These are phyloP conservation scores for Thraustotheca clavata DNA, from an alignment of 352 stramenopile genomes.

Conservation along the genomic window DNA sequence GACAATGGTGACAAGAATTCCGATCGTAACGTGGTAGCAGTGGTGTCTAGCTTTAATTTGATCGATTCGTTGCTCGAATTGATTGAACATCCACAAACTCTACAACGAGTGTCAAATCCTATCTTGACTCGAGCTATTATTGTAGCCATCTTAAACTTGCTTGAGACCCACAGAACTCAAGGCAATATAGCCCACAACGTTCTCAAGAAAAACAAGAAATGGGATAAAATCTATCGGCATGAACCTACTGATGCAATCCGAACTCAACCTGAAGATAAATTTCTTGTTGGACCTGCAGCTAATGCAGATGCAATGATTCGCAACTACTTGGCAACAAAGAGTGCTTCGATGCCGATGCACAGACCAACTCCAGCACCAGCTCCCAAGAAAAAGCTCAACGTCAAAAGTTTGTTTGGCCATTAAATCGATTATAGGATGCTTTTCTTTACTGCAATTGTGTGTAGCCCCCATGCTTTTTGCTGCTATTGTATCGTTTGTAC, in stretches of 20 bases:
- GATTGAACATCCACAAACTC: constrained; percentile 43
- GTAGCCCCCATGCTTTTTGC: constrained; percentile 18
- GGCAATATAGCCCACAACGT: constrained; percentile 61
- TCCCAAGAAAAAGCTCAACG: constrained; percentile 1
- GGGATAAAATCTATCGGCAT: constrained; percentile 43
- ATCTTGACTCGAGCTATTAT: constrained; percentile 54
- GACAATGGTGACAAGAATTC: constrained; percentile 54
- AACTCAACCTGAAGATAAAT: constrained; percentile 19
- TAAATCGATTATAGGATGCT: too few relatives aligned
- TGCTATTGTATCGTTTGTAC: constrained; percentile 17
- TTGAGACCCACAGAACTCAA: constrained; percentile 70
- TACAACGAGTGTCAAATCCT: constrained; percentile 54
- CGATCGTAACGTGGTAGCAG: constrained; percentile 57
- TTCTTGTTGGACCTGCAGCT: constrained; percentile 1
- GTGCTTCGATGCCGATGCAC: background rate
- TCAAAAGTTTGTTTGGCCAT: background rate
- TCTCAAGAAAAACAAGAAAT: constrained; percentile 84
- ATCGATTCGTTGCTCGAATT: constrained; percentile 71
- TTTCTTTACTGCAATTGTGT: constrained; percentile 12
- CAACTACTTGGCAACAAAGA: background rate
- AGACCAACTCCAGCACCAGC: background rate
- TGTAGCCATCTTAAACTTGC: constrained; percentile 66
- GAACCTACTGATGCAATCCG: constrained; percentile 16
- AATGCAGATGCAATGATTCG: constrained; percentile 14
- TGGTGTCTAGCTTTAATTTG: constrained; percentile 54